A percentile compares a stretch with the other conserved stretches of the same genome.
Conservation (phyloP, 306 rosid species). For the Oxytropis ochrocephala region DNA sequence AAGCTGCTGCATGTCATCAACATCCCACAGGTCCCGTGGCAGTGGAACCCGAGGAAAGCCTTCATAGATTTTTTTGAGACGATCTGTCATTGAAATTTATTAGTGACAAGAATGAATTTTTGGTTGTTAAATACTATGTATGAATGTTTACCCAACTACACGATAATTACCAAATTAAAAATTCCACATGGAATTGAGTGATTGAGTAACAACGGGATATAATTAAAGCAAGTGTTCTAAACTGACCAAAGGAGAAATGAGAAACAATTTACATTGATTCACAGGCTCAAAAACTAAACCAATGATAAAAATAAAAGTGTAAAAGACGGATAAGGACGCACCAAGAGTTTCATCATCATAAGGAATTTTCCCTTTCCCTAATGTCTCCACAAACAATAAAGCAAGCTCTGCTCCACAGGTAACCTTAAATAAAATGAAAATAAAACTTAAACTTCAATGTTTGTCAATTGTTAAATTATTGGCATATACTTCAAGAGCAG, state of each 20-base stretch:
- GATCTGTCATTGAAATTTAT: conserved; percentile 43
- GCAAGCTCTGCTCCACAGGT: conserved; percentile 97
- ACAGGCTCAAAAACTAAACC: not conserved
- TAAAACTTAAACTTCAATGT: conserved; percentile 1
- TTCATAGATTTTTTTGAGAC: conserved; percentile 60
- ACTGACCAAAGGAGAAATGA: not conserved
- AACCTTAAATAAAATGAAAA: conserved; percentile 45
- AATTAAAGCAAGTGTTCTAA: conserved; percentile 18
- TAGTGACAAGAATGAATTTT: conserved; percentile 22
- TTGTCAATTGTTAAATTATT: not conserved
- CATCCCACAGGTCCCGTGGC: conserved; percentile 68
- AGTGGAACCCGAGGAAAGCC: conserved; percentile 64
- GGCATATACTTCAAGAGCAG: not conserved
- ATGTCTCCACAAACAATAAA: conserved; percentile 75
- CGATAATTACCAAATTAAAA: conserved; percentile 6
- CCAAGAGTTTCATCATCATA: conserved; percentile 62
- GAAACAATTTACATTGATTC: not conserved
- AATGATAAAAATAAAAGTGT: not conserved
- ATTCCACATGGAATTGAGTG: not conserved
- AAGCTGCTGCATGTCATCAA: conserved; percentile 68
- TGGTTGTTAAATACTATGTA: conserved; percentile 6
- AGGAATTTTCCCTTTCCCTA: conserved; percentile 72
- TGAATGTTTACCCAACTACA: conserved; percentile 2
- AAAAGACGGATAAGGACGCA: conserved; percentile 38
- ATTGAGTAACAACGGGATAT: not conserved